Base-by-base conservation (phyloP, 352 stramenopile genomes). In the Phytophthora pinifolia region DNA sequence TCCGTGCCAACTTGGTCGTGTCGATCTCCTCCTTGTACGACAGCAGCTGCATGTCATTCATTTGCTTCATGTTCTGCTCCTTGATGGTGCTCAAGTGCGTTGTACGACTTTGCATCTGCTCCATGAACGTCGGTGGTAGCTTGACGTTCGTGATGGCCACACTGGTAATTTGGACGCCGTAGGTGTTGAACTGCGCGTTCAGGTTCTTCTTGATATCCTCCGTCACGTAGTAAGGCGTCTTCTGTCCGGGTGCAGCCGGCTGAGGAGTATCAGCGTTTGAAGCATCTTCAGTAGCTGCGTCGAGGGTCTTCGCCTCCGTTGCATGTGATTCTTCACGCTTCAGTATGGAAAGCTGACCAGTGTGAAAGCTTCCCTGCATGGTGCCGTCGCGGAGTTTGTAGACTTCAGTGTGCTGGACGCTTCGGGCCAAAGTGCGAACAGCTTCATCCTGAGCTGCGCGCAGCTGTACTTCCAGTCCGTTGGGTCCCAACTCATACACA, bases 401-500 rank as follows among this genome's bases (percentile, higher is more conserved):
- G 15, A 96, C 86, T 50, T 94, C 77, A 0, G 81, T 92, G 54
- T 96, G 86, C 51, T 81, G 46, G 25, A 94, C 77, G 18, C 72
- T 89, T 31, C 84, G 76, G 4, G 81, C 84, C 9, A 96, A 66
- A 6, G 51, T 76, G 7, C 84, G 68, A 13, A 93, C 76, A 10
- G 81, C 84, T 58, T 93, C 75, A 42, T 89, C 84, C 45, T 92
- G 74, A 0, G 83, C 83, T 8, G 80, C 79, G 4, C 74, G 70
- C 6, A 96, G 66, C 59, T 93, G 86, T 17, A 83, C 71, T 50
- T 94, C 81, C 22, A 96, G 70, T 3, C 84, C 83, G 34, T 82
- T 78, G 0, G 84, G 71, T 1, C 80, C 86, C 7, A 95, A 61
- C 47, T 92, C 80, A 50, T 94, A 91, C 2, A 95, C 83, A 48